phyloP scores from a whole-genome alignment of 257 asterid genomes.

The Plectranthus barbatus region DNA sequence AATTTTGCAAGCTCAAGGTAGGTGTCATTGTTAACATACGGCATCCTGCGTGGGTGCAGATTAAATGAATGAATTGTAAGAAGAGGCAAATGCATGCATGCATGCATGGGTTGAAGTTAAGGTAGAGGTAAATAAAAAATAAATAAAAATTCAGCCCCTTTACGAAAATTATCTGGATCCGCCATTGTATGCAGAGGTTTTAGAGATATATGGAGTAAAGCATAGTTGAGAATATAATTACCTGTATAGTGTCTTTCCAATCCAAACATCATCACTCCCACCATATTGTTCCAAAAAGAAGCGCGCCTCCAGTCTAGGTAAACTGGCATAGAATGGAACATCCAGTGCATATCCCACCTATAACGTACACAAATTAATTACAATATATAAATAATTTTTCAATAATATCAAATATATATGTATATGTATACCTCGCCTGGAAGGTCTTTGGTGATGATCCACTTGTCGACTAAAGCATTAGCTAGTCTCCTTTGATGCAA shows the following conservation, averaged over 20 bases:
- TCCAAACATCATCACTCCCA: constrained; percentile 68
- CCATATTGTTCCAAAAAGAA: constrained; percentile 66
- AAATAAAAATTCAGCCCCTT: too few species aligned
- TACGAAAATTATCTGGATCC: too few species aligned
- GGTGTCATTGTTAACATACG: neutral
- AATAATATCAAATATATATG: neutral
- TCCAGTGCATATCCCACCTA: constrained; percentile 66
- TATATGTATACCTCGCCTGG: neutral
- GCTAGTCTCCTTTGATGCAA: constrained; percentile 4
- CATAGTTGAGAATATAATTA: neutral
- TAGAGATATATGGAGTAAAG: too few species aligned
- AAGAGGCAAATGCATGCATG: too few species aligned
- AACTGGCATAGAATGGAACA: constrained; percentile 60
- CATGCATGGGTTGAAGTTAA: too few species aligned
- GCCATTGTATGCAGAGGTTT: too few species aligned
- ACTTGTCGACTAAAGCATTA: neutral
- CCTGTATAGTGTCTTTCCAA: constrained; percentile 75
- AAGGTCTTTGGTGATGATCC: constrained; percentile 5
- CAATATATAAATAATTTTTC: too few species aligned
- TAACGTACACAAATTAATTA: neutral
- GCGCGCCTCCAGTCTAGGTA: constrained; percentile 66
- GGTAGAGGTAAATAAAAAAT: too few species aligned
- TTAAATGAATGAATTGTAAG: too few species aligned
- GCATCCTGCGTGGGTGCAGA: too few species aligned
- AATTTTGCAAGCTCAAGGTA: neutral